Conservation (phyloP, 345 rosid species). For the Angophora floribunda region DNA sequence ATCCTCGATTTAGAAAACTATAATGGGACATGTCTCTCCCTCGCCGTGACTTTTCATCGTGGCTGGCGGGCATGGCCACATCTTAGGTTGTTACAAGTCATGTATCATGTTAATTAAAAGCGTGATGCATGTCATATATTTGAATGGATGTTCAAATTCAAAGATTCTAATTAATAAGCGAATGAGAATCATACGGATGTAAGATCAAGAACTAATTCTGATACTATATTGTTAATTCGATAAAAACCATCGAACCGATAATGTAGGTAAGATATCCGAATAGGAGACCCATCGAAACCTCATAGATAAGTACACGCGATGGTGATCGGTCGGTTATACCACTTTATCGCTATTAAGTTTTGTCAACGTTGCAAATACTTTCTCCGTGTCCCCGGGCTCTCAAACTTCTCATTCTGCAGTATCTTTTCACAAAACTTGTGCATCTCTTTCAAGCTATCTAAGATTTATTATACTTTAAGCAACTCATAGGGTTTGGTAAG, state of each 20-base stretch:
- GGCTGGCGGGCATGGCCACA: not conserved
- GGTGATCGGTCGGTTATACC: not conserved
- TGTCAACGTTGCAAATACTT: not conserved
- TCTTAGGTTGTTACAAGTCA: not conserved
- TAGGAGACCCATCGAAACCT: not conserved
- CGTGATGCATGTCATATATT: not conserved
- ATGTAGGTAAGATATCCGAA: not conserved
- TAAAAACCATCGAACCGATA: not conserved
- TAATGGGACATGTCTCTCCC: not conserved
- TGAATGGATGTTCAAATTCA: not conserved
- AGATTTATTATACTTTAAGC: not conserved
- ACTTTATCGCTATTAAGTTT: not conserved
- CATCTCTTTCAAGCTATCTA: not conserved
- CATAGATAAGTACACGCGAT: not conserved
- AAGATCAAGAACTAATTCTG: not conserved
- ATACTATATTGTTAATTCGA: not conserved
- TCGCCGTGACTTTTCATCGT: not conserved
- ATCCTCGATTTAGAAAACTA: not conserved
- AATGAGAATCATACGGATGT: rapidly evolving
- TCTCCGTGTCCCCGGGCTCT: not conserved
- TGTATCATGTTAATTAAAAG: not conserved
- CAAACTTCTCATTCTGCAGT: not conserved
- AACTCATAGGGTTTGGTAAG: not conserved
- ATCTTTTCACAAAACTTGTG: not conserved
- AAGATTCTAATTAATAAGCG: not conserved